phyloP scores from a whole-genome alignment of 2,329 filamentous ascomycete genomes.

The Colletotrichum sp. region DNA sequence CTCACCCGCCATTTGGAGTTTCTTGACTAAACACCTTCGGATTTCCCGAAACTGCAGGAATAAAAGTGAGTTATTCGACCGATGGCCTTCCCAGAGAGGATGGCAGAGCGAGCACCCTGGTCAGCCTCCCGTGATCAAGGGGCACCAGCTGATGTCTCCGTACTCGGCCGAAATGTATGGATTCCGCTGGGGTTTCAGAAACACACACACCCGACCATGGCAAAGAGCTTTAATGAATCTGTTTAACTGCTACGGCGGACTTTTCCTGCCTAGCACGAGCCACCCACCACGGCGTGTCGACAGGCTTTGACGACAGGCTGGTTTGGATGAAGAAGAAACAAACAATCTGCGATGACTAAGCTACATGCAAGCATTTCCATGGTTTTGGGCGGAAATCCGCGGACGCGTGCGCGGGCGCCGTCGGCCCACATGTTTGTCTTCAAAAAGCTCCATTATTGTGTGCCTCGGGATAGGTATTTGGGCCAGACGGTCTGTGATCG shows the following conservation, averaged over 20 bases:
- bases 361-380: background rate
- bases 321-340: background rate
- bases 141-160: background rate
- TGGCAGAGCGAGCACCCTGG: background rate
- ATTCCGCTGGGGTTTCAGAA: background rate
- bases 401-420: background rate
- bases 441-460: background rate
- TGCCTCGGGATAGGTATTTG: background rate
- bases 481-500: background rate
- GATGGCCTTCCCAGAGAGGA: background rate
- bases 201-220: background rate
- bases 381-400: background rate
- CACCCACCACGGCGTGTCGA: background rate
- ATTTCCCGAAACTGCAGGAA: background rate
- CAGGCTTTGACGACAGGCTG: background rate
- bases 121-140: background rate
- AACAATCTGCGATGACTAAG: background rate
- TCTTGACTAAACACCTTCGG: background rate
- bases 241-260: background rate
- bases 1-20: background rate
- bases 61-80: background rate
- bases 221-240: background rate
- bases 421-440: constrained; percentile 1
- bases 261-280: background rate
- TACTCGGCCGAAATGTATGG: background rate